A percentile compares a stretch with the other conserved stretches of the same genome.
These are phyloP conservation scores for Ophiorrhiza pumila DNA, from an alignment of 257 asterid genomes.

Conservation along the genomic window DNA sequence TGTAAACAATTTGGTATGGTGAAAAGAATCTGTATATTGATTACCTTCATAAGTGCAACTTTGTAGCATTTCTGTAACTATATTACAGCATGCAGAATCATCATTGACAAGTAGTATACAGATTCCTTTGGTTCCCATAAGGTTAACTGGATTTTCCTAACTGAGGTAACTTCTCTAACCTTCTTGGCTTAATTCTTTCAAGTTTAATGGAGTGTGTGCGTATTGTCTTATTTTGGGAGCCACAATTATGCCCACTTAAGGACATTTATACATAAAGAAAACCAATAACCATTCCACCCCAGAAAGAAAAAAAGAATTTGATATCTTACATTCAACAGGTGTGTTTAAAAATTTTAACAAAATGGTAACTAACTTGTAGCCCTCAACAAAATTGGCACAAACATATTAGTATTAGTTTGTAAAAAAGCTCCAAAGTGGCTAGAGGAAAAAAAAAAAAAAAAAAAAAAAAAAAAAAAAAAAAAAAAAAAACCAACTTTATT, in stretches of 20 bases:
- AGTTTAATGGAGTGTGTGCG: not conserved
- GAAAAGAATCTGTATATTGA: not conserved
- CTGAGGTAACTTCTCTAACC: constrained; percentile 20
- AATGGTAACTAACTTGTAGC: no score
- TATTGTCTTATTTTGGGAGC: not conserved
- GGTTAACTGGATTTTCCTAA: constrained; percentile 22
- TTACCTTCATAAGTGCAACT: constrained; percentile 55
- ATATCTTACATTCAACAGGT: not conserved
- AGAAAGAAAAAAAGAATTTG: not conserved
- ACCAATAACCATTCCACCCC: not conserved
- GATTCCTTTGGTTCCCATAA: constrained; percentile 32
- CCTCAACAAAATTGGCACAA: not conserved
- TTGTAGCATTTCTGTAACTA: constrained; percentile 47
- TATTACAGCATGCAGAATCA: constrained; percentile 37
- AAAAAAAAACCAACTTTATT: not conserved
- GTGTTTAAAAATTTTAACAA: no score
- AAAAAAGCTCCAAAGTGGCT: not conserved
- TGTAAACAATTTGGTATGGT: not conserved
- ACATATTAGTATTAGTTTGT: no score
- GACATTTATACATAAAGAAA: not conserved
- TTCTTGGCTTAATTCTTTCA: constrained; percentile 20
- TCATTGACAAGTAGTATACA: constrained; percentile 50
- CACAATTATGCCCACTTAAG: not conserved
- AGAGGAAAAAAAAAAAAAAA: not conserved
- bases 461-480: not conserved